Evolutionary conservation across 2,329 filamentous ascomycete genomes (phyloP).

Genomic region (Hirsutella minnesotensis): DNA sequence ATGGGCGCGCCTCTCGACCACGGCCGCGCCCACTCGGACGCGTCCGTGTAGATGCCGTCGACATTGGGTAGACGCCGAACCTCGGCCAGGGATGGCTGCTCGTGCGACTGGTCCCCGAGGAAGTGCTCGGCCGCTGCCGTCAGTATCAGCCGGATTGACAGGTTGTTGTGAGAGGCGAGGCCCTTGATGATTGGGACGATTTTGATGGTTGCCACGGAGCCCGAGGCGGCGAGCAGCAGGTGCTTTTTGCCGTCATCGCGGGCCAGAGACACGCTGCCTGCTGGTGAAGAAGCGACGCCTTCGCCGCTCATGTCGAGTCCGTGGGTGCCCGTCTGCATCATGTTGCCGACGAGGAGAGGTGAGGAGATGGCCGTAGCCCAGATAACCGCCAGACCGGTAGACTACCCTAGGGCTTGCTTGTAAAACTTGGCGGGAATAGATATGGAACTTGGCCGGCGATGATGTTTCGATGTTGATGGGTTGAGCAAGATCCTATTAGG

Average conservation of each 20-base stretch:
- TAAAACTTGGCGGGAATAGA: no score
- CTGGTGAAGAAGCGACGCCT: slow-evolving; percentile 10
- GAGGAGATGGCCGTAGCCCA: no score
- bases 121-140: slow-evolving; percentile 66
- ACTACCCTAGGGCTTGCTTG: no score
- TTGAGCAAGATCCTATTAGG: no score
- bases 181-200: slow-evolving; percentile 52
- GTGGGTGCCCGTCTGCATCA: background rate
- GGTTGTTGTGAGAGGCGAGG: slow-evolving; percentile 35
- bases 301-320: background rate
- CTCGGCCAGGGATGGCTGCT: slow-evolving; percentile 59
- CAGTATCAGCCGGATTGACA: slow-evolving; percentile 79
- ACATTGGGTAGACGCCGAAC: slow-evolving; percentile 56
- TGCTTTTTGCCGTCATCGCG: slow-evolving; percentile 28
- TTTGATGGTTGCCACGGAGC: slow-evolving; percentile 80
- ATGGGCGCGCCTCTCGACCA: slow-evolving; percentile 75
- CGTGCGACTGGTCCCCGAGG: slow-evolving; percentile 59
- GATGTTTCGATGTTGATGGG: no score
- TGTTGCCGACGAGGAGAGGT: background rate
- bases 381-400: no score
- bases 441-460: no score
- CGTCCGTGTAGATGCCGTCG: slow-evolving; percentile 69
- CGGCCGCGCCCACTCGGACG: slow-evolving; percentile 70
- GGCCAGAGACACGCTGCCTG: slow-evolving; percentile 19
- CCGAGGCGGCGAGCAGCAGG: slow-evolving; percentile 28